These are phyloP conservation scores for Dioszegia aurantiaca DNA, from an alignment of 768 basidiomycete species.

Conservation along the genomic window DNA sequence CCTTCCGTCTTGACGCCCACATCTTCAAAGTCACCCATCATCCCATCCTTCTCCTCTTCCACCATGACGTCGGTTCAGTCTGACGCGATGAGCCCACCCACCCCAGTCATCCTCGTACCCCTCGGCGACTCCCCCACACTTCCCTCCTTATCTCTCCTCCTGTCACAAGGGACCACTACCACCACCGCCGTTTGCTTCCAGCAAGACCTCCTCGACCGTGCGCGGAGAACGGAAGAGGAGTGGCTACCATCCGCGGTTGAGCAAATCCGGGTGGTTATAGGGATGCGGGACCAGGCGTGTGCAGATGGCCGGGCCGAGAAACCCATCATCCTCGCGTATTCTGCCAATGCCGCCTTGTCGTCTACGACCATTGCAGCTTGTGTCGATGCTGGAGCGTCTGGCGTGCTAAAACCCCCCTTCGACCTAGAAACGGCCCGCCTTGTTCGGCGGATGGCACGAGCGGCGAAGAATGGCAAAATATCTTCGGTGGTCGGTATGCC, in stretches of 20 bases:
- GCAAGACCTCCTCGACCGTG: conserved; percentile 49
- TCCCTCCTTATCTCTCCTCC: conserved; percentile 46
- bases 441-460: conserved; percentile 29
- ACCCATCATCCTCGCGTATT: conserved; percentile 48
- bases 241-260: conserved; percentile 48
- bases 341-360: conserved; percentile 47
- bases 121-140: conserved; percentile 48
- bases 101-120: conserved; percentile 47
- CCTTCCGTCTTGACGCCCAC: conserved; percentile 27
- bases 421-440: conserved; percentile 33
- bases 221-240: conserved; percentile 45
- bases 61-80: neutral
- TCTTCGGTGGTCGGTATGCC: conserved; percentile 24
- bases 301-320: neutral
- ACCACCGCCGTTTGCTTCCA: conserved; percentile 52
- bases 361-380: conserved; percentile 35
- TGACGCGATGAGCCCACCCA: conserved; percentile 4
- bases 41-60: conserved; percentile 13
- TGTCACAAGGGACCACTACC: conserved; percentile 48
- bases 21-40: conserved; percentile 5
- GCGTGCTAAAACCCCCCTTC: conserved; percentile 51
- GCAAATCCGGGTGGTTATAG: conserved; percentile 31
- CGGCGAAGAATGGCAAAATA: conserved; percentile 28
- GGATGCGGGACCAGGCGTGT: conserved; percentile 24
- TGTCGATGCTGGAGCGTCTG: conserved; percentile 41